Base-by-base conservation (phyloP, 371 early-diverging fungal genomes). In the Nematocida displodere region DNA sequence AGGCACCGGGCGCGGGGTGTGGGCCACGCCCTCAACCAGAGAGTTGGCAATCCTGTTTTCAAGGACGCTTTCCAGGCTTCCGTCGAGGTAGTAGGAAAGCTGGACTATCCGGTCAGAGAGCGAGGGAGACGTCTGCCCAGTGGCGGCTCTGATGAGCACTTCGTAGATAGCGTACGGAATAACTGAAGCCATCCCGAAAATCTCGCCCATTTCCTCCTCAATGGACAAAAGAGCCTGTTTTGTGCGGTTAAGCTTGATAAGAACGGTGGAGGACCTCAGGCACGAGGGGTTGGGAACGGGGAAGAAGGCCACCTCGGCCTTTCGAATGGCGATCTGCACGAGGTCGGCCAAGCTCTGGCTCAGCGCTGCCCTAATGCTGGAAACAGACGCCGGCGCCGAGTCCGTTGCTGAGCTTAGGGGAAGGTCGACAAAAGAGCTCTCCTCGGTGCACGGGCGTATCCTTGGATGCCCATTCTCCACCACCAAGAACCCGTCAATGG, bases 131-230 rank as follows among this genome's bases (percentile, higher is more conserved):
- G 20, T 34, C 1, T 13, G 2, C 11, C 13, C 28, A 3, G 61
- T 7, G 4, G 37, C 11, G 11, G 28, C 40, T 11, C 5, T 17
- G n/a, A 20, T 15, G 54, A 56, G 36, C 39, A 47, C 31, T 15
- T 56, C 56, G 42, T 71, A 71, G 2, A 61, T 61, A 8, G 48
- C 15, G 36, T 71, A 58, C 8, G 75, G 75, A 59, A 71, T 3
- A 33, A 58, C 20, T 15, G 2, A 17, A 5, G 11, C 4, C n/a
- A 71, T 44, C 8, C 31, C 42, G 33, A 46, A 58, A 1, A 20
- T 13, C 0, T 36, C 5, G 17, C 47, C 22, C 47, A 56, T 50
- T 13, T 62, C 31, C 39, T 71, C 75, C 29, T 44, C 17, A n/a
- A 71, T 71, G 52, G 61, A 71, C 37, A n/a, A 11, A 0, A 63